Conservation (phyloP, 176 grass and related monocot genomes). For the Melocanna baccifera region DNA sequence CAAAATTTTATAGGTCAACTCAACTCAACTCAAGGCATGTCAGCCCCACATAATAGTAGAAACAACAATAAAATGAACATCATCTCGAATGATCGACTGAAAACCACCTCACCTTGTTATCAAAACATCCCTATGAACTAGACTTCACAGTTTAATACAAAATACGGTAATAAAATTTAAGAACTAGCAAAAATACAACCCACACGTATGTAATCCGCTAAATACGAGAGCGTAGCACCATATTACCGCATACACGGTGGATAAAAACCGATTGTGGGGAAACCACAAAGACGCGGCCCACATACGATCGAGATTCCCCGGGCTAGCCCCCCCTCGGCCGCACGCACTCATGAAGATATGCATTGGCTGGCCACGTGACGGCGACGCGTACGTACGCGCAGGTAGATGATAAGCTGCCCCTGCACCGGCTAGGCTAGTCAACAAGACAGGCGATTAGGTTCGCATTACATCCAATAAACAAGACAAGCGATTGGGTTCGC, state of each 20-base stretch:
- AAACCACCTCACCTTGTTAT: neutral
- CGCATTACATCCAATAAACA: neutral
- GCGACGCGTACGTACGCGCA: neutral
- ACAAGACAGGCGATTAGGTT: neutral
- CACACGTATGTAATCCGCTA: neutral
- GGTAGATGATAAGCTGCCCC: neutral
- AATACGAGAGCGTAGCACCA: neutral
- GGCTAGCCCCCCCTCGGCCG: neutral
- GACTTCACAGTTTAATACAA: neutral
- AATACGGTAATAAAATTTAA: neutral
- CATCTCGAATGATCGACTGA: neutral
- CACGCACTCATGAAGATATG: neutral
- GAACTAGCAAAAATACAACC: neutral
- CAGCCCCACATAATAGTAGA: neutral
- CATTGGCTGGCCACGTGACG: neutral
- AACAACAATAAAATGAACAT: neutral
- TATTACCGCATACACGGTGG: fast-evolving
- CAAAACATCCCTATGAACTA: neutral
- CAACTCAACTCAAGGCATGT: too few relatives aligned
- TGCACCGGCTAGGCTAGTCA: neutral
- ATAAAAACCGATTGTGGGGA: neutral
- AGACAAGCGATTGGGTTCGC: neutral
- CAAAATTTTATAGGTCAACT: too few relatives aligned
- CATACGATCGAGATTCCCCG: neutral
- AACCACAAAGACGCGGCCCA: neutral